Percentiles rank a stretch among this genome's conserved stretches.
Conservation (phyloP, 176 grass and related monocot genomes). For the Eleusine indica region DNA sequence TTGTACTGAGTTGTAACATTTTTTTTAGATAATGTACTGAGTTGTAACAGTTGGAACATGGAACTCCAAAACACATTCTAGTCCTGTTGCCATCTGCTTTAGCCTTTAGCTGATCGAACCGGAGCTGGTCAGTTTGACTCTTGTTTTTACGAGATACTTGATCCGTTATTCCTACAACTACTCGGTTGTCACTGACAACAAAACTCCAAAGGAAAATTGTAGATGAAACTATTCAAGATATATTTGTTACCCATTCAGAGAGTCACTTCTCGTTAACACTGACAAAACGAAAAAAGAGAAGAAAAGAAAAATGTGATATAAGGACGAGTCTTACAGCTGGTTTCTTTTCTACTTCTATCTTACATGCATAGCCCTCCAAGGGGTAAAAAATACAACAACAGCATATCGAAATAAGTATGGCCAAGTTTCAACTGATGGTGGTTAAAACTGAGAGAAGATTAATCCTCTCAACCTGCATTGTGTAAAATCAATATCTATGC, state of each 20-base stretch:
- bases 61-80: neutral
- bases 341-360: constrained; percentile 23
- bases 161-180: neutral
- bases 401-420: neutral
- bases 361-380: neutral
- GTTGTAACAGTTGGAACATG: neutral
- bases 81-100: neutral
- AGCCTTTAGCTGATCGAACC: too few relatives aligned
- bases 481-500: neutral
- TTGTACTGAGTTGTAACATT: neutral
- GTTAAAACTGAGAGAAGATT: constrained; percentile 16
- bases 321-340: neutral
- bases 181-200: neutral
- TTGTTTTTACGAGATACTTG: neutral
- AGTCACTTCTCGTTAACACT: neutral
- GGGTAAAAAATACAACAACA: neutral
- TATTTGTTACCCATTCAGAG: neutral
- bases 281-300: neutral
- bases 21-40: too few relatives aligned
- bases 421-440: neutral
- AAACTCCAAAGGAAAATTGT: neutral
- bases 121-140: neutral
- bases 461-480: constrained; percentile 8
- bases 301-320: neutral
- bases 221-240: neutral